Evolutionary conservation across 78 protist genomes (phyloP), one percentile per base, ranked within the genome.

Genomic region (Chrysochromulina parva): DNA sequence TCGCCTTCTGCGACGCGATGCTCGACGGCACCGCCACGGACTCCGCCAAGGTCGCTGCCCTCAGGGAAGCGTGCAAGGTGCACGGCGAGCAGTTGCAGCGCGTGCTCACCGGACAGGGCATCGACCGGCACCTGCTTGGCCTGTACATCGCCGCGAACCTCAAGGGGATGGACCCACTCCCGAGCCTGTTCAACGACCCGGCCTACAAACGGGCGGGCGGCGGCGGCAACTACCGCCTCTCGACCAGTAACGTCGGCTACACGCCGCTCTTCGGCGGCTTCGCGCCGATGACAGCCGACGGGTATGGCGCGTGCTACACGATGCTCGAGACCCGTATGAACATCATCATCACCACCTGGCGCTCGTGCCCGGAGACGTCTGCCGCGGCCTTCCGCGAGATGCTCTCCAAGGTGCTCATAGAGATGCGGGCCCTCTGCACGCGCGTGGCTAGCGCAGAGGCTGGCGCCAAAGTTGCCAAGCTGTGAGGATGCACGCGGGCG

Each of bases 81-180:
- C 78, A 86, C 78, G 58, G 52, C 9, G 90, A 9, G 57, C 59
- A 9, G 17, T 28, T 66, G 59, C 19, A 47, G 13, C 74, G 66
- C 69, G 84, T 52, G 22, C 16, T 38, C 38, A 1, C 47, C 1
- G 92, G 82, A 3, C 55, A 7, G 48, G 92, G 87, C 22, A 52
- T 78, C 73, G 92, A 89, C 52, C 53, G 92, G 65, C 92, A 89
- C 80, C 52, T 89, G 80, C 86, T 89, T 24, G 92, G 92, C 53
- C 88, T 73, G 48, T 22, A 71, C 52, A 48, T 88, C 57, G 62
- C 69, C 10, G 67, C 55, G 9, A 0, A 14, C 24, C 3, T 57
- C 24, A 10, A 11, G 53, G 80, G 67, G 48, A 47, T 11, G 54
- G 1, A 2, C 28, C 38, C 38, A 38, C 55, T 4, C 69, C 85